Percentiles rank a stretch among this genome's conserved stretches.
phyloP scores from a whole-genome alignment of 805 yeast genomes.

The Yarrowia hollandica region DNA sequence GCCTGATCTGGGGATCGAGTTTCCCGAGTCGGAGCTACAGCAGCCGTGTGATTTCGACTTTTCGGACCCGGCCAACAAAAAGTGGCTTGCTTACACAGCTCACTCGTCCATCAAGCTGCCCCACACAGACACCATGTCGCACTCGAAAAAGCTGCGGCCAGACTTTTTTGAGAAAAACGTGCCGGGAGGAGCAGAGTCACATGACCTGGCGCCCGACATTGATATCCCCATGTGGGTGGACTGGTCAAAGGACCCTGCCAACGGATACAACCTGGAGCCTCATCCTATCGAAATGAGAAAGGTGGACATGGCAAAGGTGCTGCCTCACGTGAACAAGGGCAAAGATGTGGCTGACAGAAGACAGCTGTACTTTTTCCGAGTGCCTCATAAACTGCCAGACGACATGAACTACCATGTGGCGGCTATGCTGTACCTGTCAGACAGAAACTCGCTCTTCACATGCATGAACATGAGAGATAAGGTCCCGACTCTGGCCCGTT shows the following conservation, averaged over 20 bases:
- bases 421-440: constrained; percentile 40
- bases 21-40: constrained; percentile 32
- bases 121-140: constrained; percentile 27
- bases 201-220: constrained; percentile 38
- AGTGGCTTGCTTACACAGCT: constrained; percentile 30
- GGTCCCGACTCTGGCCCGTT: constrained; percentile 30
- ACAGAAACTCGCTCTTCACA: constrained; percentile 41
- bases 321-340: constrained; percentile 19
- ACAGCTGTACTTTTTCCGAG: constrained; percentile 37
- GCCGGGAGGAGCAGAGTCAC: constrained; percentile 31
- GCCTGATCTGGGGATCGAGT: constrained; percentile 32
- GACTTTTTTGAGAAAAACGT: constrained; percentile 24
- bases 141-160: constrained; percentile 29
- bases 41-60: constrained; percentile 24
- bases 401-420: constrained; percentile 38
- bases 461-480: constrained; percentile 37
- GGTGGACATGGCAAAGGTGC: constrained; percentile 35
- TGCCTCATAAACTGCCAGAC: constrained; percentile 33
- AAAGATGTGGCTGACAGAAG: constrained; percentile 34
- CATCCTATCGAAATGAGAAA: constrained; percentile 40
- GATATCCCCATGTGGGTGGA: constrained; percentile 35
- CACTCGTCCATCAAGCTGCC: constrained; percentile 32
- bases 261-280: constrained; percentile 25
- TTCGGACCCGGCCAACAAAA: constrained; percentile 14
- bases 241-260: constrained; percentile 30